A percentile compares a stretch with the other conserved stretches of the same genome.
Conservation (phyloP, 2,329 filamentous ascomycete genomes). For the Blastomyces parvus region DNA sequence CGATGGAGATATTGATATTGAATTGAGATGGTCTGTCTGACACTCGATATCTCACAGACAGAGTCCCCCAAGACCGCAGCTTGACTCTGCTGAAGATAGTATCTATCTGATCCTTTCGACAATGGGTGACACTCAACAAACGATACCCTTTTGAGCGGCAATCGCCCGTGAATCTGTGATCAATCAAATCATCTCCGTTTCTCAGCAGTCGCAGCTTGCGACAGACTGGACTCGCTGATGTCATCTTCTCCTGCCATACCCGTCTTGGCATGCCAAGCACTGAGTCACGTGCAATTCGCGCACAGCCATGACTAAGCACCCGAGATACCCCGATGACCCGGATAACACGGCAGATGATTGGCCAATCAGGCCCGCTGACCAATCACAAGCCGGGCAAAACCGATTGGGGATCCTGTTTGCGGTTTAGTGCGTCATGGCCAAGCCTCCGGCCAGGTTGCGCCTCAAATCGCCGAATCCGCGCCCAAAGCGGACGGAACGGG, state of each 20-base stretch:
- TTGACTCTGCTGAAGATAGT: too few species aligned
- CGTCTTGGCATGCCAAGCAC: background rate
- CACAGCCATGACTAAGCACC: background rate
- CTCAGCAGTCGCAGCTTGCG: too few species aligned
- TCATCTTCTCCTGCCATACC: background rate
- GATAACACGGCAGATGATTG: slow-evolving; percentile 9
- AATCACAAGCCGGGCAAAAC: slow-evolving; percentile 8
- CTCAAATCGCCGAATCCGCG: background rate
- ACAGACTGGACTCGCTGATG: too few species aligned
- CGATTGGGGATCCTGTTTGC: background rate
- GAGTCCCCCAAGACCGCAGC: too few species aligned
- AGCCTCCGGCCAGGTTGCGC: slow-evolving; percentile 7
- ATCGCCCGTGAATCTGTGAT: background rate
- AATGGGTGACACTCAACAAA: too few species aligned
- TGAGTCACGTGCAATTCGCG: background rate
- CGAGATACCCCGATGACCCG: background rate
- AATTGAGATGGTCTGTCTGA: background rate
- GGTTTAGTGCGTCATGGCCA: slow-evolving; percentile 6
- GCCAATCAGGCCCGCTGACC: background rate
- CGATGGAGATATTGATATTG: too few species aligned
- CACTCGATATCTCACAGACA: too few species aligned
- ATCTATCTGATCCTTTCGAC: too few species aligned
- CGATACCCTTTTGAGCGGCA: background rate
- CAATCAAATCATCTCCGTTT: background rate
- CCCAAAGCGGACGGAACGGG: background rate